Base-by-base conservation (phyloP, 1,284 basidiomycete genomes). In the Crucibulum parvulum region DNA sequence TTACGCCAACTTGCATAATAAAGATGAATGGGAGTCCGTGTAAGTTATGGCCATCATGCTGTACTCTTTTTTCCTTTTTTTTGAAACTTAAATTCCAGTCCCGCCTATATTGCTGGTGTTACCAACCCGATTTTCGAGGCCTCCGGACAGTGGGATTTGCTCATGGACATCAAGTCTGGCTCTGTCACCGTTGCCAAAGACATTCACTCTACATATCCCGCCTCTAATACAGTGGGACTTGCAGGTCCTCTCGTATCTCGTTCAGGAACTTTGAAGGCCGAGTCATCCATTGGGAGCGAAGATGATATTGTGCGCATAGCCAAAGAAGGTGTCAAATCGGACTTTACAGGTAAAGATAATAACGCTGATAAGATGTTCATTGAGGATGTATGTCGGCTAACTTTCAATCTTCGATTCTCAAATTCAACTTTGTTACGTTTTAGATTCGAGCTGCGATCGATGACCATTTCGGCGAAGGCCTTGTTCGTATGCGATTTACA, bases 51-150 rank as follows among this genome's bases (percentile, higher is more conserved):
- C 56, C 0, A 51, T 39, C 24, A 39, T 56, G 47, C 37, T 52
- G 53, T 37, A 9, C 51, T 60, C 31, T 16, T 47, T 16, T 9
- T 34, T 18, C 39, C 24, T 48, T 24, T 16, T 36, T 46, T 45
- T 39, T 46, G 13, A 13, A 18, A 18, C 39, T 35, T 45, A 16
- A n/a, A 50, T 54, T 50, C 50, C 53, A 94, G 93, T 52, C 88
- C 92, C 5, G 95, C 93, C 10, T 99, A 92, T 73, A 95, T 99
- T 58, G 96, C 96, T 6, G 96, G 96, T 3, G 96, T 98, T 2
- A 97, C 94, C 4, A 99, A 99, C 71, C 96, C 96, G 1, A 94
- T 97, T 37, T 98, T 98, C 73, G 94, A 96, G 69, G 85, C 92
- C 7, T 87, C 92, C 0, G 88, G 89, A 1, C 84, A 87, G 15